These are phyloP conservation scores for Alternaria triticimaculans DNA, from an alignment of 2,329 filamentous ascomycete species.

Conservation along the genomic window DNA sequence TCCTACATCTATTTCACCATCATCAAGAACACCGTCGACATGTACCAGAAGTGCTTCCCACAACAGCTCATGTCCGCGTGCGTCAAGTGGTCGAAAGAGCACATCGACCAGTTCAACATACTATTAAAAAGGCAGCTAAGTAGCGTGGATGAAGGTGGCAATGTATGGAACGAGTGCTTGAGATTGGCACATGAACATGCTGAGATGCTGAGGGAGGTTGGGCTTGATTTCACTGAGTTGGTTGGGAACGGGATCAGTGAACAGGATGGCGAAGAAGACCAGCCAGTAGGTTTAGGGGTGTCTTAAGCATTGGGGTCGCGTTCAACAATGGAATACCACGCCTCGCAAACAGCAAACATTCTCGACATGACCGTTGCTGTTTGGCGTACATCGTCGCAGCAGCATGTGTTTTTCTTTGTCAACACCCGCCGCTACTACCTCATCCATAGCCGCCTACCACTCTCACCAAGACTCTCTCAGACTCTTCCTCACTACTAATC, in stretches of 20 bases:
- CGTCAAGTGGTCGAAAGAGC: conserved; percentile 97
- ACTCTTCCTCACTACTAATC: conserved; percentile 3
- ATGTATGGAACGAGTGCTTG: conserved; percentile 83
- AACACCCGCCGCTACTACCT: background rate
- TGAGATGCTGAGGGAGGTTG: conserved; percentile 79
- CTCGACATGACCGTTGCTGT: background rate
- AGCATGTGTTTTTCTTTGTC: background rate
- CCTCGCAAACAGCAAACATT: background rate
- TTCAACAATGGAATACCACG: background rate
- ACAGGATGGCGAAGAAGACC: background rate
- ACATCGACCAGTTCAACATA: conserved; percentile 88
- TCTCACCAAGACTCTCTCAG: conserved; percentile 15
- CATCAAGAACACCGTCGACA: conserved; percentile 89
- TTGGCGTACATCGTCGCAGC: background rate
- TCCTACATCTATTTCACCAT: conserved; percentile 96
- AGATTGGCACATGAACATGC: conserved; percentile 82
- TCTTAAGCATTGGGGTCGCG: background rate
- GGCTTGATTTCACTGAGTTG: conserved; percentile 85
- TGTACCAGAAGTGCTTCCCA: conserved; percentile 81
- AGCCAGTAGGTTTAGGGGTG: conserved; percentile 40
- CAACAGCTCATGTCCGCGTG: conserved; percentile 88
- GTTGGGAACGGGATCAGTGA: conserved; percentile 60
- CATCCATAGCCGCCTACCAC: background rate
- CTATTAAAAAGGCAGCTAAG: conserved; percentile 84
- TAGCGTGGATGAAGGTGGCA: conserved; percentile 77